A percentile compares a stretch with the other conserved stretches of the same genome.
Evolutionary conservation across 768 basidiomycete genomes (phyloP).

Genomic region (Serendipita sp.): DNA sequence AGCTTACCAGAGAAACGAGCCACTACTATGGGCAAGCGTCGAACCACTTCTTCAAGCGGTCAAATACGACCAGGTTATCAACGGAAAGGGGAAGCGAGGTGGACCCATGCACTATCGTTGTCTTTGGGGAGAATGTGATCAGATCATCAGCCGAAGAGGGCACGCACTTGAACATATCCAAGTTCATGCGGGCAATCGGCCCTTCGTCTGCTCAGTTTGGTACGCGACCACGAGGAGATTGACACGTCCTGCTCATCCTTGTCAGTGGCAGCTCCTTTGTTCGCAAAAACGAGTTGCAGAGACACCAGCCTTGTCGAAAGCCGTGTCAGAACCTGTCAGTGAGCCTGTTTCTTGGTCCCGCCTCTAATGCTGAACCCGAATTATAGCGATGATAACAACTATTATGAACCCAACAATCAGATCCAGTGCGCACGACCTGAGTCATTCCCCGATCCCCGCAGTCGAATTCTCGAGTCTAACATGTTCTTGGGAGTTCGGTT

Average conservation of each 20-base stretch:
- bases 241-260: neutral
- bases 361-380: too few relatives aligned
- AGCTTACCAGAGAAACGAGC: neutral
- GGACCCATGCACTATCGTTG: neutral
- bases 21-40: neutral
- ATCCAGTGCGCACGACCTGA: too few relatives aligned
- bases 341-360: too few relatives aligned
- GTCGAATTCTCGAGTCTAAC: too few relatives aligned
- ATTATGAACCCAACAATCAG: too few relatives aligned
- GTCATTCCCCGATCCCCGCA: too few relatives aligned
- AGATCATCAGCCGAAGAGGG: neutral
- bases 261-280: neutral
- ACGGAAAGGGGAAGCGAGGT: neutral
- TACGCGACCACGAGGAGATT: neutral
- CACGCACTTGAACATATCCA: neutral
- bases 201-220: neutral
- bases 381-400: too few relatives aligned
- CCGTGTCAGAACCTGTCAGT: neutral
- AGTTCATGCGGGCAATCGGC: neutral
- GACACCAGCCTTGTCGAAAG: neutral
- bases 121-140: neutral
- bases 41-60: neutral
- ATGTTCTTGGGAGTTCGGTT: too few relatives aligned
- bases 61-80: neutral
- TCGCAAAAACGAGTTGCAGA: neutral